Evolutionary conservation across 2,329 filamentous ascomycete species (phyloP), one percentile per base, ranked within the genome.

Genomic region (Alternaria brassicicola): DNA sequence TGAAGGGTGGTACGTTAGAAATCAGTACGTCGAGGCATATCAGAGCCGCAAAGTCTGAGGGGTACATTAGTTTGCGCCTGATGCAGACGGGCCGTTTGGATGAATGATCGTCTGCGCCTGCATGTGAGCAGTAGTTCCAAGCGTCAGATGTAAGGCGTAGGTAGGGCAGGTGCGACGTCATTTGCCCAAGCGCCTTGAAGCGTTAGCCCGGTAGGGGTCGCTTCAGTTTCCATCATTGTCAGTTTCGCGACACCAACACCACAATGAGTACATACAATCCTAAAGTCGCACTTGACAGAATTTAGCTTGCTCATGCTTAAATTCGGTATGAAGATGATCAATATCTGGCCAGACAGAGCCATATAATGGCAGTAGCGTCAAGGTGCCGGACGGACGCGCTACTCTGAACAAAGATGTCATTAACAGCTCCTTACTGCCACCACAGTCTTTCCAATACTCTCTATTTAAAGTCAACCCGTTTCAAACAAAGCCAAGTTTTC

Each of bases 31-130:
- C 43, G 42, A 51, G 36, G 52, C 28, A 52, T 50, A 59, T 52
- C 26, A 42, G 46, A 45, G 45, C 36, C 42, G 51, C 19, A 42
- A 48, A 50, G 52, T 41, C 41, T 56, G 59, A 67, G 59, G 55
- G 61, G 65, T 66, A 48, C 65, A 67, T 65, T 59, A 67, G 64
- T 63, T 53, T 45, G 45, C 58, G 57, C 53, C 62, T 60, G 55
- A 59, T 21, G 36, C 50, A 58, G 43, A 55, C 63, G 59, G 63
- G 56, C 66, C 67, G 64, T 67, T 66, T 56, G 57, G 45, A 51
- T 51, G 25, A 45, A 42, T 58, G 56, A 47, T 64, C 52, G 49
- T 47, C 57, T 57, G 48, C 46, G 54, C 51, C 52, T 56, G 53
- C 61, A 62, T 59, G 63, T 65, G 62, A 56, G 48, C 52, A 64